Evolutionary conservation across 345 rosid species (phyloP).

Genomic region (Rhizophora apiculata): DNA sequence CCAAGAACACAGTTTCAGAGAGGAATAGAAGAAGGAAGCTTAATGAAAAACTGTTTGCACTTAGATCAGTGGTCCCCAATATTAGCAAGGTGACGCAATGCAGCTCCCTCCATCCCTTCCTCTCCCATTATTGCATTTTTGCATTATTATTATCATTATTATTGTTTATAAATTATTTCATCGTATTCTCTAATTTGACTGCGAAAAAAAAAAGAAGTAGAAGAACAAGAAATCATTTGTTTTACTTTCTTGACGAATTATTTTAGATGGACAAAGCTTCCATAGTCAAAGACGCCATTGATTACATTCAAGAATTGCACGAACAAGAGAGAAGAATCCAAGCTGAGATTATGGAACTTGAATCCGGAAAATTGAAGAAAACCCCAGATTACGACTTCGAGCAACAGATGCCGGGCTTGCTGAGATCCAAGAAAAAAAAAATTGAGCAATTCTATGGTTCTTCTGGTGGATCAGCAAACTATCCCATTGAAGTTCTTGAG

Average conservation of each 20-base stretch:
- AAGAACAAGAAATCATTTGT: too few relatives aligned
- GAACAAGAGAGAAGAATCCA: slow-evolving; percentile 68
- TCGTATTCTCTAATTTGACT: too few relatives aligned
- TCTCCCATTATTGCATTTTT: too few relatives aligned
- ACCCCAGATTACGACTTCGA: slow-evolving; percentile 45
- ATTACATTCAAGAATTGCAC: slow-evolving; percentile 79
- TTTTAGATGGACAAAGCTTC: slow-evolving; percentile 98
- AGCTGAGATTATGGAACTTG: slow-evolving; percentile 76
- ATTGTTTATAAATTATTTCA: too few relatives aligned
- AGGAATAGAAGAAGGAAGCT: slow-evolving; percentile 87
- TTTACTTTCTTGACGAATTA: neutral
- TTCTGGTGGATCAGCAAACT: slow-evolving; percentile 34
- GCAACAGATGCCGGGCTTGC: slow-evolving; percentile 50
- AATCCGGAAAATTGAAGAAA: slow-evolving; percentile 44
- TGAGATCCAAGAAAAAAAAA: slow-evolving; percentile 75
- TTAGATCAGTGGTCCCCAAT: slow-evolving; percentile 95
- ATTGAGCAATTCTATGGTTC: slow-evolving; percentile 31
- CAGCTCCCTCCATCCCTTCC: too few relatives aligned
- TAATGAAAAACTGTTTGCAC: slow-evolving; percentile 82
- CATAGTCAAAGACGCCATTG: slow-evolving; percentile 88
- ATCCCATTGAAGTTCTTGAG: slow-evolving; percentile 66
- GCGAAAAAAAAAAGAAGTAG: too few relatives aligned
- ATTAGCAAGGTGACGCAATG: slow-evolving; percentile 62
- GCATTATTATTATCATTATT: too few relatives aligned
- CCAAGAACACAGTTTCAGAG: slow-evolving; percentile 87